Conservation (phyloP, 768 basidiomycete species). For the Amanita rubescens region DNA sequence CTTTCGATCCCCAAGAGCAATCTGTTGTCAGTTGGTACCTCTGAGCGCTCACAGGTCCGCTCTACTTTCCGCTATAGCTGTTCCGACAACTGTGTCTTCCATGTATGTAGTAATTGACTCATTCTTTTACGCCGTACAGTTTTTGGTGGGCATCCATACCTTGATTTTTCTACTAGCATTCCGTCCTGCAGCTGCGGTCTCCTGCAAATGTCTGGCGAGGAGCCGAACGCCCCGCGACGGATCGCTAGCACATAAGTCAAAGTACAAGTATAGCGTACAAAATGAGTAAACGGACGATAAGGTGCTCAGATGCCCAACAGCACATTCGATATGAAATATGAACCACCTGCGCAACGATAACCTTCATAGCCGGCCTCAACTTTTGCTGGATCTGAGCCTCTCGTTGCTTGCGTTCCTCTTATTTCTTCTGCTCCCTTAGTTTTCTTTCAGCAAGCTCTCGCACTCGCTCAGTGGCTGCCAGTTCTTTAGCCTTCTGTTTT, state of each 20-base stretch:
- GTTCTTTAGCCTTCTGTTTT: conserved; percentile 16
- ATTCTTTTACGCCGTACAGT: neutral
- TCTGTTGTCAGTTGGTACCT: too few species aligned
- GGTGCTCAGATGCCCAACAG: conserved; percentile 11
- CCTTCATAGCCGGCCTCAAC: conserved; percentile 15
- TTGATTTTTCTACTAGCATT: neutral
- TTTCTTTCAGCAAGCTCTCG: conserved; percentile 7
- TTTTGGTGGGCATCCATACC: neutral
- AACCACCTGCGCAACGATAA: conserved; percentile 22
- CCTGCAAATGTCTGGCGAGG: neutral
- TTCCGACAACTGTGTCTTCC: too few species aligned
- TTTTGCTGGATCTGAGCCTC: conserved; percentile 38
- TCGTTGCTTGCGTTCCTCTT: conserved; percentile 19
- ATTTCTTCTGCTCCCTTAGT: conserved; percentile 9
- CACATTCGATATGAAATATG: conserved; percentile 15
- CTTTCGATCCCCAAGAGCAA: too few species aligned
- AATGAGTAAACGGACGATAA: neutral
- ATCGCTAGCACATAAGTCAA: neutral
- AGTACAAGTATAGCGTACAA: neutral
- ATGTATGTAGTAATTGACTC: neutral
- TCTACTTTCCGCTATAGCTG: too few species aligned
- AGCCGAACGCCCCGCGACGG: neutral
- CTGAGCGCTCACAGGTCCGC: too few species aligned
- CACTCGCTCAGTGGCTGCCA: conserved; percentile 12
- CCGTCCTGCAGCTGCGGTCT: neutral